A percentile compares a stretch with the other conserved stretches of the same genome.
These are phyloP conservation scores for Typha latifolia DNA, from an alignment of 176 grass and related monocot species.

Conservation along the genomic window DNA sequence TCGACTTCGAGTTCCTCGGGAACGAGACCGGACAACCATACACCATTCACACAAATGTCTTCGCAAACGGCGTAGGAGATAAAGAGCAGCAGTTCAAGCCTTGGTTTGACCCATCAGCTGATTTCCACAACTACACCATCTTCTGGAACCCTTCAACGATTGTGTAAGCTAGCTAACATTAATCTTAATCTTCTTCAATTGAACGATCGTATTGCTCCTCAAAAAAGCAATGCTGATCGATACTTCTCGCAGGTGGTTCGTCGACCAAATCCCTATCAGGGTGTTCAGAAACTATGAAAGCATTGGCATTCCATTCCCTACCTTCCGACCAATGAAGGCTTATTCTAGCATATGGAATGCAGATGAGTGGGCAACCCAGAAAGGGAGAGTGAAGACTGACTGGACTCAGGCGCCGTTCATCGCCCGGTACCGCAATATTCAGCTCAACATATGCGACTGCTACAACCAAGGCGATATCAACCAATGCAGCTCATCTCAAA, in stretches of 20 bases:
- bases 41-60: slow-evolving; percentile 75
- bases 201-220: too few relatives aligned
- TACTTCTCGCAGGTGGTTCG: slow-evolving; percentile 27
- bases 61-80: slow-evolving; percentile 38
- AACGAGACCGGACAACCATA: slow-evolving; percentile 42
- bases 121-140: slow-evolving; percentile 73
- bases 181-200: too few relatives aligned
- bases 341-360: slow-evolving; percentile 56
- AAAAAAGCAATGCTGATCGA: too few relatives aligned
- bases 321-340: slow-evolving; percentile 36
- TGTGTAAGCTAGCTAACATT: slow-evolving; percentile 28
- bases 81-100: slow-evolving; percentile 63
- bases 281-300: slow-evolving; percentile 53
- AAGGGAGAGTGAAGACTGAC: slow-evolving; percentile 54
- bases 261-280: slow-evolving; percentile 42
- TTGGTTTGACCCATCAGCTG: slow-evolving; percentile 53
- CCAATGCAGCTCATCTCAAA: slow-evolving; percentile 16
- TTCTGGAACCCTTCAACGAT: slow-evolving; percentile 63
- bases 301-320: slow-evolving; percentile 31
- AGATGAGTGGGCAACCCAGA: slow-evolving; percentile 27
- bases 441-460: slow-evolving; percentile 56
- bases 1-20: slow-evolving; percentile 82
- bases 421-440: slow-evolving; percentile 39
- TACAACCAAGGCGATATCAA: slow-evolving; percentile 22
- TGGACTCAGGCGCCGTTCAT: slow-evolving; percentile 50